These are phyloP conservation scores for Balakata baccata DNA, from an alignment of 345 rosid genomes.

Conservation along the genomic window DNA sequence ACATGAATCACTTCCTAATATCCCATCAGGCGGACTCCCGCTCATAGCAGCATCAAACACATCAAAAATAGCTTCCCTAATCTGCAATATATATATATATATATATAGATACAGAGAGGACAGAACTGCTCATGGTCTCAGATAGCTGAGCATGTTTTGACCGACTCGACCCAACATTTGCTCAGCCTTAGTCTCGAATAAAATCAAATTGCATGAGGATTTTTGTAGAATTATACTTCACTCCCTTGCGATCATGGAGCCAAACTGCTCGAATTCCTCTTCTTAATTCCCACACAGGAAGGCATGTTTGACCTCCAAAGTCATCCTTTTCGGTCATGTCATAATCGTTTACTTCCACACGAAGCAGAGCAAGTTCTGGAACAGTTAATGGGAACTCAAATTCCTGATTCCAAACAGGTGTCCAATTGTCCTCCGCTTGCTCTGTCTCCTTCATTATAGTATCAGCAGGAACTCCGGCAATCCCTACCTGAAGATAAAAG, in stretches of 20 bases:
- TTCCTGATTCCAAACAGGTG: conserved; percentile 65
- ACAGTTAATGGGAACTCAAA: conserved; percentile 56
- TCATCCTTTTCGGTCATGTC: conserved; percentile 66
- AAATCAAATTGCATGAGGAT: conserved; percentile 65
- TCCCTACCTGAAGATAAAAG: conserved; percentile 46
- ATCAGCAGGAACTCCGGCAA: conserved; percentile 63
- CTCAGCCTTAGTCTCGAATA: not conserved
- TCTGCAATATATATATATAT: not conserved
- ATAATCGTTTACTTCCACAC: conserved; percentile 59
- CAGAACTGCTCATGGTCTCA: conserved; percentile 7
- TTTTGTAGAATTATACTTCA: conserved; percentile 39
- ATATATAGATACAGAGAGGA: not conserved
- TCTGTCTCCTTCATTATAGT: conserved; percentile 51
- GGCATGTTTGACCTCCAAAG: conserved; percentile 66
- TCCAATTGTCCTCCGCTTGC: conserved; percentile 51
- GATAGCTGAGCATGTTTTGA: too few relatives aligned
- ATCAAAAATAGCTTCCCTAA: not conserved
- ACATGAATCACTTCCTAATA: not conserved
- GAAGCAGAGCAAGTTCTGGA: conserved; percentile 64
- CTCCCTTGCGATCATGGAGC: conserved; percentile 50
- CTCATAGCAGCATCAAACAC: not conserved
- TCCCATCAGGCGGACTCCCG: not conserved
- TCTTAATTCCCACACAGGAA: conserved; percentile 56
- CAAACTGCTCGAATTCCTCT: conserved; percentile 63
- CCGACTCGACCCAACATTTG: too few relatives aligned